Evolutionary conservation across 2,329 filamentous ascomycete species (phyloP).

Genomic region (Fusarium veterinarium): DNA sequence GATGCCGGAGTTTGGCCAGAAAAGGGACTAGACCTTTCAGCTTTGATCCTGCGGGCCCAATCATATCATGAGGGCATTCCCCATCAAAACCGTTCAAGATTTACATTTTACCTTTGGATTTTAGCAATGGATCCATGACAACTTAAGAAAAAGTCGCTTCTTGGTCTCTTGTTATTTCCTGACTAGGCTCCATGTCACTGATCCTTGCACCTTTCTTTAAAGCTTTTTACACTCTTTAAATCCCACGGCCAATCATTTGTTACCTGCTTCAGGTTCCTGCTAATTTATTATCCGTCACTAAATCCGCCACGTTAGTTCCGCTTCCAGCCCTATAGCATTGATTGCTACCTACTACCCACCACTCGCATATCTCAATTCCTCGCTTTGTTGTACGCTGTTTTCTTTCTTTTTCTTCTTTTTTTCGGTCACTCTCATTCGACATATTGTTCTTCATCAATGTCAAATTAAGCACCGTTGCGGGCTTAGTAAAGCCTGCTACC

Average conservation of each 20-base stretch:
- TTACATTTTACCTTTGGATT: background rate
- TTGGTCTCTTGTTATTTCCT: background rate
- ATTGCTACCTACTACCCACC: background rate
- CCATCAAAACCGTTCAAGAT: slow-evolving; percentile 1
- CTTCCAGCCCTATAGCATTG: slow-evolving; percentile 17
- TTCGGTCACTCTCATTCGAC: background rate
- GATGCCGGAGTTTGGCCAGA: slow-evolving; percentile 19
- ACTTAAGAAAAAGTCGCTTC: background rate
- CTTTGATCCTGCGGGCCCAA: slow-evolving; percentile 1
- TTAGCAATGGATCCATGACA: background rate
- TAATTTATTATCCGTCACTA: slow-evolving; percentile 19
- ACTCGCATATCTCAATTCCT: background rate
- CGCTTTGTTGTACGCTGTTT: background rate
- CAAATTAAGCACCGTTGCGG: slow-evolving; percentile 39
- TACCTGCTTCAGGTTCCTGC: slow-evolving; percentile 4
- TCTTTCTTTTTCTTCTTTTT: background rate
- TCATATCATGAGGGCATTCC: slow-evolving; percentile 12
- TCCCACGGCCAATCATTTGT: slow-evolving; percentile 21
- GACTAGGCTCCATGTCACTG: background rate
- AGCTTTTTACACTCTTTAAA: slow-evolving; percentile 1
- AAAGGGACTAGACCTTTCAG: slow-evolving; percentile 9
- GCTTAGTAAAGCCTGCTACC: slow-evolving; percentile 1
- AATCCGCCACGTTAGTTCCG: slow-evolving; percentile 7
- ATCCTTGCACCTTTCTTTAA: slow-evolving; percentile 13
- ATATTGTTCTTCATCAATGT: background rate